Base-by-base conservation (phyloP, 2,329 filamentous ascomycete species). In the Neurospora crassa region DNA sequence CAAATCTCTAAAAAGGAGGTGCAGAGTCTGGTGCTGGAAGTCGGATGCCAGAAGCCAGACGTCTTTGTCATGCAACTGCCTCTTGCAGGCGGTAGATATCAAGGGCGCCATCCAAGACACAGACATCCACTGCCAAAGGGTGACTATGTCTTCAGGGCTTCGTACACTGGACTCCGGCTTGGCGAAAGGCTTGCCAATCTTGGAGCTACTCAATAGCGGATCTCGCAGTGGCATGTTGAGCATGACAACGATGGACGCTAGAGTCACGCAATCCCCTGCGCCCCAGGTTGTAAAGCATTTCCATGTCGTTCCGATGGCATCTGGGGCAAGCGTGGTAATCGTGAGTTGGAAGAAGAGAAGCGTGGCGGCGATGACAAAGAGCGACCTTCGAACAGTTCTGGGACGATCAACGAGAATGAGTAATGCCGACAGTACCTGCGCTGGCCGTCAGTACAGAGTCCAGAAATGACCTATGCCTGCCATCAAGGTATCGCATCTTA, bases 61-160 rank as follows among this genome's bases (percentile, higher is more conserved):
- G 78, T 97, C 93, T 45, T 90, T 87, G 47, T 94, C 90, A 43
- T 93, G 83, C 10, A 97, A 83, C 75, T 93, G 90, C 53, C 89
- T 84, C 40, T 83, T 82, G 59, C 84, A 86, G 1, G 91, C 92
- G 34, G 89, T 80, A 1, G 83, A 82, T 14, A 96, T 93, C 7
- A 97, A 81, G 0, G 93, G 91, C 0, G 84, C 83, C 81, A 97
- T 90, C 94, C 94, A 97, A 0, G 88, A 92, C 40, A 97, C 91
- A 6, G 88, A 90, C 87, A 95, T 91, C 81, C 93, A 97, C 75
- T 94, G 91, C 87, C 92, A 94, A 0, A 94, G 83, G 0, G 86
- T 91, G 34, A 97, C 79, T 74, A 91, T 89, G 75, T 97, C 94
- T 79, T 97, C 94, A 0, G 94, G 90, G 45, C 86, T 89, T 70